Conservation (phyloP, 257 asterid genomes). For the Jacaranda mimosifolia region DNA sequence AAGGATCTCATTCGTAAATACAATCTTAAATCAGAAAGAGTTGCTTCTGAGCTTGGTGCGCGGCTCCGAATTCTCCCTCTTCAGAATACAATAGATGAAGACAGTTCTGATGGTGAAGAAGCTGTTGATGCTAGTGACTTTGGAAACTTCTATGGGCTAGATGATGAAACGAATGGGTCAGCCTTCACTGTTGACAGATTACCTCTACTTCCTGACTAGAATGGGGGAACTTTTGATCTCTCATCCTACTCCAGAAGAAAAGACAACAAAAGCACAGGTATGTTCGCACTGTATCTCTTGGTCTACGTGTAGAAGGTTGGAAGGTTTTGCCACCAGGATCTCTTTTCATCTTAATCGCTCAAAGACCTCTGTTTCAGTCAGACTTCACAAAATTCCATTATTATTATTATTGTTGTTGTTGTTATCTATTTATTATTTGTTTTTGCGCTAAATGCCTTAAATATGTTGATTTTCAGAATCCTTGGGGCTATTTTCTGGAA, state of each 20-base stretch:
- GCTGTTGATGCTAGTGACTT: constrained; percentile 45
- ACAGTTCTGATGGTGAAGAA: constrained; percentile 43
- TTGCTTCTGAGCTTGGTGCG: constrained; percentile 63
- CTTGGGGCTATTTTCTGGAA: constrained; percentile 1
- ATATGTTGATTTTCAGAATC: background rate
- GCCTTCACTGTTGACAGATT: constrained; percentile 57
- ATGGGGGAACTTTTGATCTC: background rate
- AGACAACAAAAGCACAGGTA: constrained; percentile 18
- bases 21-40: constrained; percentile 81
- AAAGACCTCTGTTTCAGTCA: background rate
- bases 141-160: constrained; percentile 38
- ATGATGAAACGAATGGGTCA: constrained; percentile 67
- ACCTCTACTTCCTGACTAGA: constrained; percentile 83
- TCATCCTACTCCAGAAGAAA: background rate
- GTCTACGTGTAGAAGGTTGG: background rate
- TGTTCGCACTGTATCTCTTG: background rate
- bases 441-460: constrained; percentile 1
- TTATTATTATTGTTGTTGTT: background rate
- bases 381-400: background rate
- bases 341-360: background rate
- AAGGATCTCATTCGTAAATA: constrained; percentile 86
- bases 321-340: background rate
- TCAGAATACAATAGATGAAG: constrained; percentile 48
- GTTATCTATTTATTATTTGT: background rate
- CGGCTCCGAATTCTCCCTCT: constrained; percentile 78